These are phyloP conservation scores for Suillus subluteus DNA, from an alignment of 768 basidiomycete species.

Conservation along the genomic window DNA sequence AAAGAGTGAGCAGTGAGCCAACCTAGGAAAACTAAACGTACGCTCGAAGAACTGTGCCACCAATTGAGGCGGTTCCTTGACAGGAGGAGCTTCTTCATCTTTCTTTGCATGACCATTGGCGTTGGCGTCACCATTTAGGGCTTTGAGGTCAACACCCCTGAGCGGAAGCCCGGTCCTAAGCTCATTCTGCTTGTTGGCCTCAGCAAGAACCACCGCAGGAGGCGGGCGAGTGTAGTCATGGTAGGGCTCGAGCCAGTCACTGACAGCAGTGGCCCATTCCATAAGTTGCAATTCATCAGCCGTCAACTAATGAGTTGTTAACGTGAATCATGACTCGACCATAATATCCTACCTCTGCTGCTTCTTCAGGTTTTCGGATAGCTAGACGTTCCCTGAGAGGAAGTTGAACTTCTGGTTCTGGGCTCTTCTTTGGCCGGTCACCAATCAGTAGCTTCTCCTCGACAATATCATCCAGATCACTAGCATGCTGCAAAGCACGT, in stretches of 20 bases:
- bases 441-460: constrained; percentile 84
- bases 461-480: constrained; percentile 78
- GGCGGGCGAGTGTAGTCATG: constrained; percentile 76
- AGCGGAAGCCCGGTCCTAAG: constrained; percentile 70
- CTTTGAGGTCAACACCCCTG: constrained; percentile 58
- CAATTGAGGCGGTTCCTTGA: constrained; percentile 60
- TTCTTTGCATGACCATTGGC: constrained; percentile 61
- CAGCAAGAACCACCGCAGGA: constrained; percentile 69
- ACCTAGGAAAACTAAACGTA: constrained; percentile 28
- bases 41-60: constrained; percentile 67
- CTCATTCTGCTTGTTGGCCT: constrained; percentile 73
- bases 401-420: constrained; percentile 49
- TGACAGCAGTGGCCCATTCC: constrained; percentile 62
- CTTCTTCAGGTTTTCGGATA: constrained; percentile 51
- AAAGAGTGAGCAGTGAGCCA: constrained; percentile 1
- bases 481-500: constrained; percentile 73
- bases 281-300: constrained; percentile 60
- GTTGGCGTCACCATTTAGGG: constrained; percentile 34
- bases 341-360: constrained; percentile 49
- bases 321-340: constrained; percentile 1
- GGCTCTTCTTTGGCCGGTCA: constrained; percentile 72
- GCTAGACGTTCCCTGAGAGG: constrained; percentile 64
- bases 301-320: constrained; percentile 56
- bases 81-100: constrained; percentile 70
- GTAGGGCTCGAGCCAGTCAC: constrained; percentile 78